Base-by-base conservation (phyloP, 495 filamentous ascomycete genomes). In the Tricharina praecox region DNA sequence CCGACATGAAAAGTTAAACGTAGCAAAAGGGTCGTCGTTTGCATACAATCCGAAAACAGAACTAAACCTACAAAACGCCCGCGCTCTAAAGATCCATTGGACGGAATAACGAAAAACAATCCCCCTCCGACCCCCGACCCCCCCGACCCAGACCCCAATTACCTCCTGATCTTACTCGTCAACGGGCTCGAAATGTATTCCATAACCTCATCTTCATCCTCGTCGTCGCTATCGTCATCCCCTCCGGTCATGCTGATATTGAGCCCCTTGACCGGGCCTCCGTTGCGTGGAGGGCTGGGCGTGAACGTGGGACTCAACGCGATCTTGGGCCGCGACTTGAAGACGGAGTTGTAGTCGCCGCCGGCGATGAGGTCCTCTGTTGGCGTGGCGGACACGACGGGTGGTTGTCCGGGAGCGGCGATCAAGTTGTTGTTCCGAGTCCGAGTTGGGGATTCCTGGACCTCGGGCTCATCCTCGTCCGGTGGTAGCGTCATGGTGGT, bases 281-380 rank as follows among this genome's bases (percentile, higher is more conserved):
- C 39, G 18, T 5, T 21, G 5, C 5, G 4, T n/a, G n/a, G n/a
- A 10, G 20, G 20, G 5, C 4, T 33, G 18, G 58, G 58, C 7
- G 47, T 47, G 39, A 61, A 53, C n/a, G 43, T 33, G 13, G 58
- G 58, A n/a, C 58, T 61, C 21, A 61, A 40, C 20, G 58, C 58
- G 23, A 61, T 52, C 24, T 61, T 61, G 4, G 58, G 58, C 15
- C 58, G 47, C 36, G 50, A 54, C 41, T 61, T 61, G 19, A 61
- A 61, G 16, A 61, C 58, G 4, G 50, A 54, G 37, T 51, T 53
- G 15, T 61, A 61, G 47, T 61, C 58, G 46, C 54, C 56, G 13
- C 50, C 54, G 20, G 50, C 32, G 1, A 61, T 24, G 32, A 61
- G 37, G 21, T 61, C 58, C 51, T 61, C 58, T 20, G 61, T 60